Evolutionary conservation across 306 rosid genomes (phyloP), one percentile per base, ranked within the genome.

Genomic region (Pyrus betulifolia): DNA sequence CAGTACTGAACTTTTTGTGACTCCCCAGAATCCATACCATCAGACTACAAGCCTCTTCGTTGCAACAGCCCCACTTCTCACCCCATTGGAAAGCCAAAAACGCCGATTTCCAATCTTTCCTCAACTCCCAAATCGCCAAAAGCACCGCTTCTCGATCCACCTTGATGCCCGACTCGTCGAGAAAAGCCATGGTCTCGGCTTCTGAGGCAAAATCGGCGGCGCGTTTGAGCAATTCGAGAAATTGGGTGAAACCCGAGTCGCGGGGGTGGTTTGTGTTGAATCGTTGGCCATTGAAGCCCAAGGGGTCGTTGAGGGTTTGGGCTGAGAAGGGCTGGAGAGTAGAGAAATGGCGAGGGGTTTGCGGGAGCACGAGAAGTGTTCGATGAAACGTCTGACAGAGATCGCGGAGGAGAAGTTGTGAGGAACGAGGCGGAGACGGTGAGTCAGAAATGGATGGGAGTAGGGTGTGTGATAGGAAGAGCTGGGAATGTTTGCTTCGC

Each of bases 21-120:
- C 79, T 83, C n/a, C 95, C 97, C 84, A 92, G 86, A 63, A 94
- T 85, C 96, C 96, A 92, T 11, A 95, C 78, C 85, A 95, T 89
- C 91, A 90, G 81, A 82, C 86, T 81, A 78, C 86, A 86, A 79
- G 79, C 84, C 75, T 86, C 80, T 72, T 85, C 96, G 82, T 92
- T 96, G 67, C 77, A 27, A 74, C 82, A 85, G n/a, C 82, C 82
- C 75, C 79, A 71, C 67, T 82, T 84, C 46, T 87, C 86, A 22
- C 93, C 93, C 91, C 90, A 92, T 61, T 87, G 78, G 84, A 89
- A 89, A 30, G 93, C 92, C 76, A 87, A 78, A 60, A 92, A 64
- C 28, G 97, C 91, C 74, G 81, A 55, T 65, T 78, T 84, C 89
- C 88, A 91, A 40, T 89, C 88, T 61, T 84, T 89, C 85, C 93